Base-by-base conservation (phyloP, 441 rosid genomes). In the Pelargonium fulgidum region DNA sequence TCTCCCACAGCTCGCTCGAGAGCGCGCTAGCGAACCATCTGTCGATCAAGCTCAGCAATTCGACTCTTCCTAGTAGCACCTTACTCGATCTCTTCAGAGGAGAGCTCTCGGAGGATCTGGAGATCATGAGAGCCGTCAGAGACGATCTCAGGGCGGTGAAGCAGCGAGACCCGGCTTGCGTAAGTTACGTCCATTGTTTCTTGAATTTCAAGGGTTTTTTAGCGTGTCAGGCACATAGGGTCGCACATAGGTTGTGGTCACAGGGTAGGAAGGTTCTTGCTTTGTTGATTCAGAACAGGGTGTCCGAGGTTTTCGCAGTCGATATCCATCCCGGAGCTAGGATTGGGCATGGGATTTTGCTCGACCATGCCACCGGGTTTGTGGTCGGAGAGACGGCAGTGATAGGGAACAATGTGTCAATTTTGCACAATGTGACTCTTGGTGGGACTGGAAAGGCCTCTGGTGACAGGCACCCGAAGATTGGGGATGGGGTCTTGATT, bases 321-420 rank as follows among this genome's bases (percentile, higher is more conserved):
- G 98, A 93, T 73, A 91, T 93, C 66, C 98, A 93, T 67, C 98
- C 98, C 0, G 98, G 93, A 0, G 98, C 98, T 0, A 89, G 66
- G 79, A 89, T 93, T 2, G 96, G 97, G 2, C 88, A 89, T 73
- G 99, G 99, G 0, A 70, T 89, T 69, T 73, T 93, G 76, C 85
- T 93, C 4, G 99, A 91, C 75, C 99, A 93, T 20, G 97, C 99
- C 0, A 93, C 99, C 0, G 96, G 97, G 47, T 92, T 90, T 14
- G 98, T 92, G 11, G 68, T 90, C 0, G 97, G 98, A 0, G 97
- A 92, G 78, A 92, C 98, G 0, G 95, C 97, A 0, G 97, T 91
- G 62, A 71, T 93, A 2, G 99, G 97, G 3, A 89, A 86, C 86
- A 93, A 93, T 39, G 99, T 93, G 29, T 93, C 97, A 0, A 88